phyloP scores from a whole-genome alignment of 2,329 filamentous ascomycete species.

The Paecilomyces fulvus region DNA sequence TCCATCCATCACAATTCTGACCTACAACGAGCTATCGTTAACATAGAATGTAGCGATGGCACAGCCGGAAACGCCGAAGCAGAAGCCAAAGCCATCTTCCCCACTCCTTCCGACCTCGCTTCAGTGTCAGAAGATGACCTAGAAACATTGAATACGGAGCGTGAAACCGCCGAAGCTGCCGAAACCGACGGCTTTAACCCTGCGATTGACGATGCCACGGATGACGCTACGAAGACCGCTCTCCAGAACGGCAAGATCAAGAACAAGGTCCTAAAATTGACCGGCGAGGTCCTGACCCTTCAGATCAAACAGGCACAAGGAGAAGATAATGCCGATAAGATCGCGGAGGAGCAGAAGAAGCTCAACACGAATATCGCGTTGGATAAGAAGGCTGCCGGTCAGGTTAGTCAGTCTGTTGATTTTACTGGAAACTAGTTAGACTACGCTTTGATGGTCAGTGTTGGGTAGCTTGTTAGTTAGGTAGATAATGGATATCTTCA shows the following conservation, averaged over 20 bases:
- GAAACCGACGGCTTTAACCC: slow-evolving; percentile 48
- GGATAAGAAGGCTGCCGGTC: slow-evolving; percentile 26
- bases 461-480: neutral
- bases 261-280: slow-evolving; percentile 53
- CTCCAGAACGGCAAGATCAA: slow-evolving; percentile 51
- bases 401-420: slow-evolving; percentile 13
- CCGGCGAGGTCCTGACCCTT: slow-evolving; percentile 44
- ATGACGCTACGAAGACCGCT: slow-evolving; percentile 34
- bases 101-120: slow-evolving; percentile 40
- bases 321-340: slow-evolving; percentile 34
- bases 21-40: neutral
- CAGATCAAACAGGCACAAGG: slow-evolving; percentile 46
- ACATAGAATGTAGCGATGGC: slow-evolving; percentile 24
- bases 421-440: neutral
- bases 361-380: slow-evolving; percentile 44
- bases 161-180: slow-evolving; percentile 45
- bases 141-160: slow-evolving; percentile 43
- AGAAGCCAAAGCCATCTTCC: slow-evolving; percentile 48
- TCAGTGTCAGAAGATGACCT: slow-evolving; percentile 42
- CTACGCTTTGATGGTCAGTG: neutral
- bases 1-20: too few relatives aligned
- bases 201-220: slow-evolving; percentile 41
- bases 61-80: slow-evolving; percentile 45
- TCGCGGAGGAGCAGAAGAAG: slow-evolving; percentile 44
- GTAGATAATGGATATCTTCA: neutral